Conservation (phyloP, 1,139 yeast genomes). For the Blastobotrys buckinghamii region DNA sequence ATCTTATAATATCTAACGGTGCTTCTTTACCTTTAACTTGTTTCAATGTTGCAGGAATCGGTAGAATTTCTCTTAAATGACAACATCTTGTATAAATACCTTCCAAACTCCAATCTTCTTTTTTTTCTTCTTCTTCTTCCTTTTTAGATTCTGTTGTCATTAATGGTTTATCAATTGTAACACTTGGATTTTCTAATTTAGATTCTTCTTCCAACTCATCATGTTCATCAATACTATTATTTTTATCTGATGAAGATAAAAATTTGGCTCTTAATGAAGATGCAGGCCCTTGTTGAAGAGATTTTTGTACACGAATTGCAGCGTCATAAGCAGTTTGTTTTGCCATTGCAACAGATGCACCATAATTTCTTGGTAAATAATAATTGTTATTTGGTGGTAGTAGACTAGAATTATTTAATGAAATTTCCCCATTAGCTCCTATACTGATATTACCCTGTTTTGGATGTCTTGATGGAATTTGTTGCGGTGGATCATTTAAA, state of each 20-base stretch:
- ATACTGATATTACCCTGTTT: conserved; percentile 72
- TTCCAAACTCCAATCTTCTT: conserved; percentile 21
- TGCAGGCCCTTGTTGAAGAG: conserved; percentile 16
- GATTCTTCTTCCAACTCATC: conserved; percentile 22
- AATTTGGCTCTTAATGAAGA: conserved; percentile 8
- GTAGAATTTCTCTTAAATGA: conserved; percentile 84
- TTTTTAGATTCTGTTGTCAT: conserved; percentile 19
- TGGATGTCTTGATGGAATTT: conserved; percentile 85
- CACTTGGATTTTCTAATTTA: not conserved
- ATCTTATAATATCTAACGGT: conserved; percentile 70
- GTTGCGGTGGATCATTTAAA: conserved; percentile 84
- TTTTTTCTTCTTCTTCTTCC: conserved; percentile 12
- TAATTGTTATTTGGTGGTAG: conserved; percentile 10
- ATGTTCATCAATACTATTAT: conserved; percentile 15
- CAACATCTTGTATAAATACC: conserved; percentile 79
- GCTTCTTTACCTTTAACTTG: conserved; percentile 72
- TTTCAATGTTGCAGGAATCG: conserved; percentile 84
- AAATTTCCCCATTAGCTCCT: conserved; percentile 29
- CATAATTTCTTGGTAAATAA: conserved; percentile 23
- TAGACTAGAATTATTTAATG: conserved; percentile 14
- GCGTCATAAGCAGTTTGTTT: conserved; percentile 30
- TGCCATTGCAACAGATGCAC: conserved; percentile 26
- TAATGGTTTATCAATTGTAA: conserved; percentile 25
- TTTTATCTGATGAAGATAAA: conserved; percentile 1
- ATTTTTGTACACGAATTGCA: conserved; percentile 30